Percentiles rank a stretch among this genome's conserved stretches.
phyloP scores from a whole-genome alignment of 768 basidiomycete species.

The Boletus reticulatus region DNA sequence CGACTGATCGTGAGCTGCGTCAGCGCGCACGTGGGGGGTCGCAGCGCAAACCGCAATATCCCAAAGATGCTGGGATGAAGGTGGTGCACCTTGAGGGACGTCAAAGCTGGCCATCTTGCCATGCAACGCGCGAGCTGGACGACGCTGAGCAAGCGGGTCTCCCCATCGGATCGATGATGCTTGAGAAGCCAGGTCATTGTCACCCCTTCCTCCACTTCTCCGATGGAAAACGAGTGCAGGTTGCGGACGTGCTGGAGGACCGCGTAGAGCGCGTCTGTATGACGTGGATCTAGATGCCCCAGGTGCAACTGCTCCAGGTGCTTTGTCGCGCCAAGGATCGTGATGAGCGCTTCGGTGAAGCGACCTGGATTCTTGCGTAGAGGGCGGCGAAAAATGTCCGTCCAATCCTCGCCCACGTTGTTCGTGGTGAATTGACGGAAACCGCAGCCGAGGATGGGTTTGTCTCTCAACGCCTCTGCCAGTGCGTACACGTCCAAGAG shows the following conservation, averaged over 20 bases:
- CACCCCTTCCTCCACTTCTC: neutral
- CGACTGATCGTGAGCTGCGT: conserved; percentile 17
- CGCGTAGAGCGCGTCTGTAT: conserved; percentile 6
- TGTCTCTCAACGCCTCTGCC: conserved; percentile 14
- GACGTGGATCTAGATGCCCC: conserved; percentile 9
- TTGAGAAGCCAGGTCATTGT: neutral
- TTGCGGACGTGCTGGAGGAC: conserved; percentile 11
- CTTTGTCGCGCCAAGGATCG: conserved; percentile 18
- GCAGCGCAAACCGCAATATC: conserved; percentile 13
- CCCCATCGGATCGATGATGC: neutral
- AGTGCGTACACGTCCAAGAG: conserved; percentile 15
- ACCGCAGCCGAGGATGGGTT: conserved; percentile 8
- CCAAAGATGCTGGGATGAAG: conserved; percentile 11
- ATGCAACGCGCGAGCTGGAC: conserved; percentile 20
- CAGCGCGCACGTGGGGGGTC: conserved; percentile 15
- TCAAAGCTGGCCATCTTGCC: conserved; percentile 14
- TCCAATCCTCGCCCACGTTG: conserved; percentile 7
- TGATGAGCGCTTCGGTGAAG: conserved; percentile 18
- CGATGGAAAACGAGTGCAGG: conserved; percentile 14
- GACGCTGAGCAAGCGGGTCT: conserved; percentile 6
- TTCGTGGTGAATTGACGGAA: conserved; percentile 20
- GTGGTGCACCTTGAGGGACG: conserved; percentile 12
- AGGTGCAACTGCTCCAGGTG: conserved; percentile 16
- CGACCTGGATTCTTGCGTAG: neutral
- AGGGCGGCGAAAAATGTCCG: neutral